These are phyloP conservation scores for Tuber magnatum DNA, from an alignment of 495 filamentous ascomycete genomes.

Conservation along the genomic window DNA sequence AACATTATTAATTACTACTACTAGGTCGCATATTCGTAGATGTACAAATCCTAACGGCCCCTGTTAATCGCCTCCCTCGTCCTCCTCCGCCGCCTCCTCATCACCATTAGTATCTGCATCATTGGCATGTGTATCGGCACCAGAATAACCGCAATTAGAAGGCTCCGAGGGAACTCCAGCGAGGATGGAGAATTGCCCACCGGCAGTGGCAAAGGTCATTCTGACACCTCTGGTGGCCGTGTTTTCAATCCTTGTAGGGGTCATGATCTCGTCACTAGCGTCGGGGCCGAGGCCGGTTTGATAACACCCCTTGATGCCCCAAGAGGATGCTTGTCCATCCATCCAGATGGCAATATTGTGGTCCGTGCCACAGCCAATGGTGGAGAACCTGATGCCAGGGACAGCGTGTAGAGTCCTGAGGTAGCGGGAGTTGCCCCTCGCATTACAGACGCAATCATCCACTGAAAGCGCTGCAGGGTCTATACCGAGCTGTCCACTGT, in stretches of 20 bases:
- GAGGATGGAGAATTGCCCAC: slow-evolving; percentile 63
- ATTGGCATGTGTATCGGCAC: too few species aligned
- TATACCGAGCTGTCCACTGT: slow-evolving; percentile 58
- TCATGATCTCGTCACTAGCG: slow-evolving; percentile 50
- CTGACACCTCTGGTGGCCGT: slow-evolving; percentile 53
- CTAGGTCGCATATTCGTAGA: too few species aligned
- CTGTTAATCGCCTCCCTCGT: too few species aligned
- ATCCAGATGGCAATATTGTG: slow-evolving; percentile 55
- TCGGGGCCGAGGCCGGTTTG: slow-evolving; percentile 57
- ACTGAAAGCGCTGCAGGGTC: slow-evolving; percentile 46
- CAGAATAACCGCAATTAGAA: slow-evolving; percentile 7
- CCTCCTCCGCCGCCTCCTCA: too few species aligned
- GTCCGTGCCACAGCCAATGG: slow-evolving; percentile 49
- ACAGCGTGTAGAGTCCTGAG: slow-evolving; percentile 34
- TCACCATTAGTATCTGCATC: too few species aligned
- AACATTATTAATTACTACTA: too few species aligned
- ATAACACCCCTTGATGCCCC: slow-evolving; percentile 59
- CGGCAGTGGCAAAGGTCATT: slow-evolving; percentile 54
- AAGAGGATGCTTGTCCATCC: slow-evolving; percentile 31
- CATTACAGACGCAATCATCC: slow-evolving; percentile 55
- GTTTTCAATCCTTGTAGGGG: slow-evolving; percentile 57
- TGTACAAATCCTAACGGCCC: too few species aligned
- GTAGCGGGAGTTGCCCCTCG: slow-evolving; percentile 33
- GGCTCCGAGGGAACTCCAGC: slow-evolving; percentile 39
- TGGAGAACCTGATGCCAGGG: slow-evolving; percentile 39